These are phyloP conservation scores for Pichia membranifaciens DNA, from an alignment of 805 yeast species.

Conservation along the genomic window DNA sequence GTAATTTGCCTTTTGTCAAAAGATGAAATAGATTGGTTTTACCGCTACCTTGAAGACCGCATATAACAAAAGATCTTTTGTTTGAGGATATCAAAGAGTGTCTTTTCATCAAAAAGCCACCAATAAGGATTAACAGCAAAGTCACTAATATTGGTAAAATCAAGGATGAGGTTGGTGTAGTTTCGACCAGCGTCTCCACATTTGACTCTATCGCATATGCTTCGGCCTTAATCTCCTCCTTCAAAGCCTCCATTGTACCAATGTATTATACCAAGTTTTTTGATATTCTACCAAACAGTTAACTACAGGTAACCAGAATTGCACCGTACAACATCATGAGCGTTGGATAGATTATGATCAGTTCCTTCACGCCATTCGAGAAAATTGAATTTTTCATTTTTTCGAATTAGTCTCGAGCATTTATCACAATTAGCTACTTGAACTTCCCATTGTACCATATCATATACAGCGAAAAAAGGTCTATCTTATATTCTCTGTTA, in stretches of 20 bases:
- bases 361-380: too few species aligned
- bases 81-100: constrained; percentile 13
- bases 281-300: too few species aligned
- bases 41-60: constrained; percentile 22
- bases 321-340: too few species aligned
- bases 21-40: constrained; percentile 21
- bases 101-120: constrained; percentile 11
- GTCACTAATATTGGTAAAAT: constrained; percentile 12
- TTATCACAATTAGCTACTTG: too few species aligned
- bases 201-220: background rate
- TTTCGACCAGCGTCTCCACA: constrained; percentile 2
- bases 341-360: too few species aligned
- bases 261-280: background rate
- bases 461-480: too few species aligned
- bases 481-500: too few species aligned
- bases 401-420: too few species aligned
- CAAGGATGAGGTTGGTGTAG: background rate
- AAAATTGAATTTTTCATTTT: too few species aligned
- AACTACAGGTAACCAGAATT: too few species aligned
- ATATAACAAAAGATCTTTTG: constrained; percentile 16
- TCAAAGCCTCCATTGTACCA: constrained; percentile 5
- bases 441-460: too few species aligned
- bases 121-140: constrained; percentile 10
- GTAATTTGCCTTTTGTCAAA: constrained; percentile 18
- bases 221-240: constrained; percentile 1